Evolutionary conservation across 805 yeast genomes (phyloP).

Genomic region (Cephaloascus fragrans): DNA sequence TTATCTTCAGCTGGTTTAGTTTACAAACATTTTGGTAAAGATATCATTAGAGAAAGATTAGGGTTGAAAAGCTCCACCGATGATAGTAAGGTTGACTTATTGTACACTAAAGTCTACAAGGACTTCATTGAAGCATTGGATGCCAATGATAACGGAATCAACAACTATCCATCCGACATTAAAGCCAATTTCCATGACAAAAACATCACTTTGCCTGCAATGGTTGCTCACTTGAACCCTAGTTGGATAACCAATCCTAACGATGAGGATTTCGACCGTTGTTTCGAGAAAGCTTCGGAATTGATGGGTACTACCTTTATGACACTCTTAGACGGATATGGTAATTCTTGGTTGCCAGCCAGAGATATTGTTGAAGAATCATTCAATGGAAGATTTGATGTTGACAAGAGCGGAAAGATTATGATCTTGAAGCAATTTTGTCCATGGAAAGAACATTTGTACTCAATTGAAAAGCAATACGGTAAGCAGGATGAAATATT

Average conservation of each 20-base stretch:
- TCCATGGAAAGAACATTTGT: slow-evolving; percentile 95
- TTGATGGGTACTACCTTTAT: slow-evolving; percentile 80
- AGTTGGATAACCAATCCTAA: slow-evolving; percentile 66
- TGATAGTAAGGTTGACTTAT: slow-evolving; percentile 40
- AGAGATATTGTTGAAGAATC: slow-evolving; percentile 68
- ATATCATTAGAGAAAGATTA: slow-evolving; percentile 47
- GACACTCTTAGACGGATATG: slow-evolving; percentile 57
- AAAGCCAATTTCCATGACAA: slow-evolving; percentile 61
- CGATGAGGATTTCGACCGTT: slow-evolving; percentile 56
- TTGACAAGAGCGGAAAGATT: slow-evolving; percentile 64
- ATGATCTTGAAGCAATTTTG: slow-evolving; percentile 66
- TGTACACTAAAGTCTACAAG: slow-evolving; percentile 71
- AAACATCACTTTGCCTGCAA: slow-evolving; percentile 66
- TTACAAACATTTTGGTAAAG: slow-evolving; percentile 77
- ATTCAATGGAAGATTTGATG: slow-evolving; percentile 45
- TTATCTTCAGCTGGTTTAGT: slow-evolving; percentile 90
- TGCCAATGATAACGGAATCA: slow-evolving; percentile 93
- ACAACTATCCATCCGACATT: slow-evolving; percentile 48
- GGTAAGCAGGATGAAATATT: slow-evolving; percentile 45
- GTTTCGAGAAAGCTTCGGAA: slow-evolving; percentile 61
- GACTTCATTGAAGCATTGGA: slow-evolving; percentile 88
- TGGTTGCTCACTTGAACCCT: slow-evolving; percentile 78
- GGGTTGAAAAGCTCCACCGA: slow-evolving; percentile 23
- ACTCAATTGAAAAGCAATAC: slow-evolving; percentile 55
- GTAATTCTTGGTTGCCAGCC: slow-evolving; percentile 89